A percentile compares a stretch with the other conserved stretches of the same genome.
These are phyloP conservation scores for Globisporangium acanthophoron DNA, from an alignment of 352 stramenopile genomes.

Conservation along the genomic window DNA sequence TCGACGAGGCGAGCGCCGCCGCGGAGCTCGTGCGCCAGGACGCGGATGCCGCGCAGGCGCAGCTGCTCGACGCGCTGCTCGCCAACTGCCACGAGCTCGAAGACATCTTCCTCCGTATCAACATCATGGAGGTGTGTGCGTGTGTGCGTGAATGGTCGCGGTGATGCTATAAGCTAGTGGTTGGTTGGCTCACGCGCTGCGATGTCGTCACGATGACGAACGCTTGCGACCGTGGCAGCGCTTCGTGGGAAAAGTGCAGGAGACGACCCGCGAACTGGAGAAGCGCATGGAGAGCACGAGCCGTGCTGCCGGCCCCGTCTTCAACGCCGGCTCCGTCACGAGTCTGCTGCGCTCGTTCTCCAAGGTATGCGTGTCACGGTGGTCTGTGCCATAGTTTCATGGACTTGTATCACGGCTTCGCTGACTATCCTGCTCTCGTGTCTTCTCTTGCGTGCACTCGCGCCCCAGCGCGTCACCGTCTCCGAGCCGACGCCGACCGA, in stretches of 20 bases:
- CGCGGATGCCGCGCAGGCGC: slow-evolving; percentile 35
- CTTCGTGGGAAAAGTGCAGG: slow-evolving; percentile 51
- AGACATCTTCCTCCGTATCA: slow-evolving; percentile 70
- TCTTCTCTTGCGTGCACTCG: neutral
- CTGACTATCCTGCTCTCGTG: neutral
- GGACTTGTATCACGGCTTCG: neutral
- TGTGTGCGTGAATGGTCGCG: no score
- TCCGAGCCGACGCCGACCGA: slow-evolving; percentile 21
- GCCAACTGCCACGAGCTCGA: slow-evolving; percentile 71
- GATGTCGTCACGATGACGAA: neutral
- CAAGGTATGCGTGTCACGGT: slow-evolving; percentile 40
- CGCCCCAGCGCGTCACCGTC: slow-evolving; percentile 18
- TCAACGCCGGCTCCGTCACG: slow-evolving; percentile 47
- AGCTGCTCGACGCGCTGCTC: slow-evolving; percentile 50
- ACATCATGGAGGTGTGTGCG: slow-evolving; percentile 59
- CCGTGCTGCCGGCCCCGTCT: slow-evolving; percentile 49
- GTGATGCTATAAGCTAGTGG: neutral
- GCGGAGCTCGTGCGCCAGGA: slow-evolving; percentile 48
- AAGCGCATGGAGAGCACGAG: slow-evolving; percentile 49
- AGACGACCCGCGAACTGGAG: slow-evolving; percentile 59
- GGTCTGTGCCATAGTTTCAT: slow-evolving; percentile 3
- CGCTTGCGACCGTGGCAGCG: slow-evolving; percentile 19
- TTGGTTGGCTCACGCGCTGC: neutral
- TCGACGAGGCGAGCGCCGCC: slow-evolving; percentile 60
- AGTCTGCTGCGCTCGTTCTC: slow-evolving; percentile 64